Conservation (phyloP, 2,329 filamentous ascomycete genomes). For the Colletotrichum endophyticum region DNA sequence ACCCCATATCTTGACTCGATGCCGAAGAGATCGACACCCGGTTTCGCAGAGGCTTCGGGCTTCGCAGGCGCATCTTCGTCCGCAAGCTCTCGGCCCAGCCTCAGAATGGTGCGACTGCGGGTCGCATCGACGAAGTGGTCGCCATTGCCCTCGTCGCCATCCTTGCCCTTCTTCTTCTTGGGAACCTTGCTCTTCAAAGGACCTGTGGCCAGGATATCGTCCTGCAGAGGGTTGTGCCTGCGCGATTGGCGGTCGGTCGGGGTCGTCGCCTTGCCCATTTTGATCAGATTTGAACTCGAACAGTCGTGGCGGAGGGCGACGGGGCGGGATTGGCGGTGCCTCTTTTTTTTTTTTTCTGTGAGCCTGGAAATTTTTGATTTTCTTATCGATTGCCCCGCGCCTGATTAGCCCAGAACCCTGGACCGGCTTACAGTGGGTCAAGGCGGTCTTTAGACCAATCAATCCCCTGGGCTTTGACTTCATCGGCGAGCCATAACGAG, state of each 20-base stretch:
- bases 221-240: constrained; percentile 89
- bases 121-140: constrained; percentile 85
- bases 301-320: constrained; percentile 7
- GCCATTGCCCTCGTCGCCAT: constrained; percentile 62
- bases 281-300: constrained; percentile 23
- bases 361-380: constrained; percentile 24
- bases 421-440: not conserved
- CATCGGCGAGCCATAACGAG: constrained; percentile 14
- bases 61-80: constrained; percentile 71
- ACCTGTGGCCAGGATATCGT: constrained; percentile 78
- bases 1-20: constrained; percentile 78
- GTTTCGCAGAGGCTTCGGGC: constrained; percentile 42
- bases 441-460: not conserved
- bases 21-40: constrained; percentile 68
- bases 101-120: constrained; percentile 85
- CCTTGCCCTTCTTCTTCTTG: constrained; percentile 73
- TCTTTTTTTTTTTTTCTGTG: not conserved
- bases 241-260: constrained; percentile 63
- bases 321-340: constrained; percentile 1
- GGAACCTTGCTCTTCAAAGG: constrained; percentile 76
- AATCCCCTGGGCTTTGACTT: constrained; percentile 4
- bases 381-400: constrained; percentile 38
- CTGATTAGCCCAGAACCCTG: constrained; percentile 21
- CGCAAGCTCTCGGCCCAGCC: constrained; percentile 85
- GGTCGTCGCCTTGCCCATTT: constrained; percentile 81